Conservation (phyloP, 176 grass and related monocot species). For the Juncus inflexus region DNA sequence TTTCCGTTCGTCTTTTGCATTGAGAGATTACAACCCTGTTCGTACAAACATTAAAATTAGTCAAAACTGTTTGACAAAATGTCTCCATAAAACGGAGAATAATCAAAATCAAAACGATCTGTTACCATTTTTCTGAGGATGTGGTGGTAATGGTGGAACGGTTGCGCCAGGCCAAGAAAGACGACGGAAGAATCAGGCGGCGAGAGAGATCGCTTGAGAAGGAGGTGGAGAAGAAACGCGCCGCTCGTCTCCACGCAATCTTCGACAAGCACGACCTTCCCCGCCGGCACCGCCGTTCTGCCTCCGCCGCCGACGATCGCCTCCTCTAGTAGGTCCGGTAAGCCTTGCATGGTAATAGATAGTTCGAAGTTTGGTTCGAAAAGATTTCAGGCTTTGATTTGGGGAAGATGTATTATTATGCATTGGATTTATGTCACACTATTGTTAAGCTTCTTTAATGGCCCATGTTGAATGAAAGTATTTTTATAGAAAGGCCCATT, state of each 20-base stretch:
- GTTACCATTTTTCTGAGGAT: conserved; percentile 35
- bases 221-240: conserved; percentile 38
- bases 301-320: conserved; percentile 20
- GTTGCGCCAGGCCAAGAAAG: conserved; percentile 31
- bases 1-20: conserved; percentile 58
- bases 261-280: conserved; percentile 26
- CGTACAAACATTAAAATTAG: conserved; percentile 14
- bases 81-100: conserved; percentile 2
- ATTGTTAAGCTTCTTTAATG: too few species aligned
- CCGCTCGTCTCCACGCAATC: conserved; percentile 50
- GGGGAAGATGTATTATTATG: too few species aligned
- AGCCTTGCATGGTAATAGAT: conserved; percentile 11
- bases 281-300: neutral
- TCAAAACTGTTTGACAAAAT: conserved; percentile 28
- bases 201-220: conserved; percentile 32
- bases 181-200: conserved; percentile 9
- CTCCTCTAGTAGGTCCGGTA: conserved; percentile 35
- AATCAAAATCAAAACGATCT: neutral
- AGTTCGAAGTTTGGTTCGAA: too few species aligned
- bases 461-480: too few species aligned
- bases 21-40: conserved; percentile 73
- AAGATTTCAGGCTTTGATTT: too few species aligned
- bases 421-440: too few species aligned
- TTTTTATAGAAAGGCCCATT: too few species aligned
- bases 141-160: conserved; percentile 35